Evolutionary conservation across 768 basidiomycete species (phyloP), one percentile per base, ranked within the genome.

Genomic region (Imleria badia): DNA sequence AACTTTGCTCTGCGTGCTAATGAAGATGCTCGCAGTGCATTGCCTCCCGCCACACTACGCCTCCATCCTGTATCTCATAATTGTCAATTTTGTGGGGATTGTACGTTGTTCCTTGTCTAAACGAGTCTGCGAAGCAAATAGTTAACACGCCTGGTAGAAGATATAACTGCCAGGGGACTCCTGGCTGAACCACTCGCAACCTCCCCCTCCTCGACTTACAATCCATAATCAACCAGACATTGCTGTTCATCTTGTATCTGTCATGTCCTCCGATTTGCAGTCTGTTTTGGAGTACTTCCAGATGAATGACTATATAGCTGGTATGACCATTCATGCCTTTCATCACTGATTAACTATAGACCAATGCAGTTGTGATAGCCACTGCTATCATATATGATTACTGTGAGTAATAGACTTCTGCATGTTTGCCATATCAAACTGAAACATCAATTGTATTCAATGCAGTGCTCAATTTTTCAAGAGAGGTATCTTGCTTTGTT

Each of bases 401-500:
- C 17, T 8, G 48, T 50, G 29, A 23, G 51, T 39, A 29, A 23
- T 33, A 14, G 20, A 15, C 13, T 11, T 17, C 22, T 26, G 20
- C n/a, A 31, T 5, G 1, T 3, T 33, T 6, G 26, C 11, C 7
- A 4, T 26, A 3, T 10, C 15, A 11, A 14, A 41, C 45, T 40
- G 45, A 38, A 4, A 8, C 17, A 4, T 15, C 7, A 3, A 10
- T 15, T 34, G n/a, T 35, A 12, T 15, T 6, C 26, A 33, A 11
- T 11, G 2, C 30, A 54, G 56, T 49, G 12, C 56, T 58, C 42
- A 54, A 23, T 1, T 45, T 58, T 10, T 22, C 52, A 2, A 33
- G 38, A 15, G 56, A 58, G 38, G 56, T 36, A 35, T 20, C 10
- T 20, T 9, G 12, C 9, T 11, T 44, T 3, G n/a, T n/a, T n/a